Evolutionary conservation across 768 basidiomycete species (phyloP), one percentile per base, ranked within the genome.

Genomic region (Psilocybe cyanescens): DNA sequence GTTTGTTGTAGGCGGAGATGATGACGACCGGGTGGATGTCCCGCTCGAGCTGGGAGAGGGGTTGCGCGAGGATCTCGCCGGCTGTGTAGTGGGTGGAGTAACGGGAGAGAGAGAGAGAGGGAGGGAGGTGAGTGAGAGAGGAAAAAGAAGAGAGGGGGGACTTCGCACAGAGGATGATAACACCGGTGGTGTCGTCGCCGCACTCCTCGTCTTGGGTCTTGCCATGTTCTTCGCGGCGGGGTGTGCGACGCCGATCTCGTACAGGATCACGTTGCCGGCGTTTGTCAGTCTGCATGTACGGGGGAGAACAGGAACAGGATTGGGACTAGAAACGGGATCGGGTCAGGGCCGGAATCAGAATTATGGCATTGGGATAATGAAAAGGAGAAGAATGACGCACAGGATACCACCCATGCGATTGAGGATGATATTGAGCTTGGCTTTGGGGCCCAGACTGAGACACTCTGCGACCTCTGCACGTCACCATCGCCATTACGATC

Each of bases 331-430:
- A 19, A 19, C 19, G 19, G 19, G 19, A 19, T 19, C 19, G 1
- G 19, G 19, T 19, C 19, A 19, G 19, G 19, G 19, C 1, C 19
- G 19, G 19, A 19, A 19, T 19, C 19, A 19, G 19, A 19, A 19
- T 19, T 19, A 19, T 19, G 19, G 19, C 19, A 19, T 19, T 19
- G 19, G 19, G 19, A 19, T 19, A 2, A 19, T 19, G 9, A 7
- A 46, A 19, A 49, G 3, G 39, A 4, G 52, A 49, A 59, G 53
- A 45, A 37, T 39, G 48, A 81, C 88, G 57, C 60, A 97, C 97
- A 98, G 71, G 68, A 99, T 99, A 57, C 97, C 97, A 55, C 97
- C 97, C 97, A 99, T 99, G 1, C 95, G 96, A 79, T 99, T 96
- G 48, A 98, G 78, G 68, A 99, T 97, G 97, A 99, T 99, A 83